These are phyloP conservation scores for Sugiyamaella floridensis DNA, from an alignment of 805 yeast species.

Conservation along the genomic window DNA sequence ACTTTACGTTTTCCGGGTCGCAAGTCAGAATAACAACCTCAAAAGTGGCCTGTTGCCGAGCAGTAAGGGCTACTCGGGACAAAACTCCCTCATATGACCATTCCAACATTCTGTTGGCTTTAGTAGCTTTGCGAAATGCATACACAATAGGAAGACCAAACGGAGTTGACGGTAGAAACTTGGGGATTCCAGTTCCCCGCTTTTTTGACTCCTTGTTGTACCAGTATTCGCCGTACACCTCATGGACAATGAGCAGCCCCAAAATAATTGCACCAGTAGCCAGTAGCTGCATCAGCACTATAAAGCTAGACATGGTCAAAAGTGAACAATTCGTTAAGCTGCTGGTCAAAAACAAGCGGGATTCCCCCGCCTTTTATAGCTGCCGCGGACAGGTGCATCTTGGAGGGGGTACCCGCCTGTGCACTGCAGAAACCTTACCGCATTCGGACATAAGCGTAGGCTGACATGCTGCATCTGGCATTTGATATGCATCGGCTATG, in stretches of 20 bases:
- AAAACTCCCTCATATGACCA: not conserved
- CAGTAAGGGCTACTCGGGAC: not conserved
- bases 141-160: not conserved
- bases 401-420: not conserved
- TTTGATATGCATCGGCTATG: not conserved
- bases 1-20: slow-evolving; percentile 31
- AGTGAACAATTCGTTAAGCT: too few species aligned
- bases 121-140: not conserved
- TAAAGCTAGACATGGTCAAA: too few species aligned
- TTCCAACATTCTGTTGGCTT: not conserved
- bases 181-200: not conserved
- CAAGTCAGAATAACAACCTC: slow-evolving; percentile 12
- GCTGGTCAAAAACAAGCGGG: too few species aligned
- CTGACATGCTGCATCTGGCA: not conserved
- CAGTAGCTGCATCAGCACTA: not conserved
- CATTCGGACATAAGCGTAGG: not conserved
- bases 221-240: not conserved
- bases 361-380: too few species aligned
- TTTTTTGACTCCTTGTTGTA: not conserved
- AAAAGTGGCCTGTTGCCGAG: not conserved
- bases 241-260: not conserved
- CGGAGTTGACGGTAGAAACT: not conserved
- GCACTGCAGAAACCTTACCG: not conserved
- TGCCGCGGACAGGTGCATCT: not conserved
- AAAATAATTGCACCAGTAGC: not conserved